A percentile compares a stretch with the other conserved stretches of the same genome.
Evolutionary conservation across 1,139 yeast species (phyloP).

Genomic region (Taphrina populina): DNA sequence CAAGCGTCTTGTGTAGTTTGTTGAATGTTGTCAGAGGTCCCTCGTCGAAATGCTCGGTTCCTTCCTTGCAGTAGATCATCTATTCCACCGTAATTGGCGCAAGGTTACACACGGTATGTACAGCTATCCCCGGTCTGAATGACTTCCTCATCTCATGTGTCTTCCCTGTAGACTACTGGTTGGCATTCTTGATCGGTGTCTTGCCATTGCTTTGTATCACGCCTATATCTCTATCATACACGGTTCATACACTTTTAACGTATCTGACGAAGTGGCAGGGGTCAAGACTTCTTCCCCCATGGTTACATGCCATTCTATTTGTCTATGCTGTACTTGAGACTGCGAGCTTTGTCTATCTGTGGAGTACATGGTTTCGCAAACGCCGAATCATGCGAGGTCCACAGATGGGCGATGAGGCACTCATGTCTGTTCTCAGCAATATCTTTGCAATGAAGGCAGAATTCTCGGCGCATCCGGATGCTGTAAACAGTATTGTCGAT

Average conservation of each 20-base stretch:
- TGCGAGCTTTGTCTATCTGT: conserved; percentile 6
- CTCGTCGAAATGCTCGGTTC: conserved; percentile 6
- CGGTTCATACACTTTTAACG: background rate
- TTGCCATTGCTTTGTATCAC: conserved; percentile 17
- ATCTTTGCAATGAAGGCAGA: conserved; percentile 2
- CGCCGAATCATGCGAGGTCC: conserved; percentile 1
- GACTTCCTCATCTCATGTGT: background rate
- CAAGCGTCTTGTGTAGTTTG: too few relatives aligned
- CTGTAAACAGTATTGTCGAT: background rate
- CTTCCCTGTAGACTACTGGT: conserved; percentile 16
- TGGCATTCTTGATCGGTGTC: conserved; percentile 14
- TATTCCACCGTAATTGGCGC: conserved; percentile 4
- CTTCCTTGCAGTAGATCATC: conserved; percentile 10
- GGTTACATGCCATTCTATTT: conserved; percentile 8
- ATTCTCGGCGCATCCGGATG: background rate
- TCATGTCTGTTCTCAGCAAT: conserved; percentile 1
- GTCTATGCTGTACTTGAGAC: conserved; percentile 11
- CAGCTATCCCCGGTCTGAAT: background rate
- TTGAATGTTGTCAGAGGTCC: too few relatives aligned
- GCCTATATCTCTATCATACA: conserved; percentile 13
- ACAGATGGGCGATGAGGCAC: conserved; percentile 1
- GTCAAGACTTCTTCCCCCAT: conserved; percentile 1
- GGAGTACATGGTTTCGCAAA: conserved; percentile 12
- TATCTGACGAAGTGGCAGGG: conserved; percentile 5
- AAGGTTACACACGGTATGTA: conserved; percentile 13